phyloP scores from a whole-genome alignment of 2,329 filamentous ascomycete species.

The Stemphylium lycopersici region DNA sequence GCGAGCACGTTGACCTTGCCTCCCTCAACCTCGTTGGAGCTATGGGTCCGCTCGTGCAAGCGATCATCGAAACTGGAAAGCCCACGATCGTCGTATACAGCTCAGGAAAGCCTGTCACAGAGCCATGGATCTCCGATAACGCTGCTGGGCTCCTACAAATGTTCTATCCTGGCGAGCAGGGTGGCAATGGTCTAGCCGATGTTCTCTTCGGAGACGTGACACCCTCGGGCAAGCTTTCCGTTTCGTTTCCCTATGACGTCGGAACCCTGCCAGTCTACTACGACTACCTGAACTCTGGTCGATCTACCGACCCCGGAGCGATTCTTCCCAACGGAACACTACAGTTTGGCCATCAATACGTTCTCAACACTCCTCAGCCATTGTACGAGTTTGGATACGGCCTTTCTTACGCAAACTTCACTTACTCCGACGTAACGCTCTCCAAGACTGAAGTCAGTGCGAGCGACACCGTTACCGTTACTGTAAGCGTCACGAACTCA shows the following conservation, averaged over 20 bases:
- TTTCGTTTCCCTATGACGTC: constrained; percentile 71
- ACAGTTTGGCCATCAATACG: constrained; percentile 69
- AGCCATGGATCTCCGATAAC: constrained; percentile 71
- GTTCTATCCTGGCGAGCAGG: constrained; percentile 75
- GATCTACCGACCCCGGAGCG: constrained; percentile 59
- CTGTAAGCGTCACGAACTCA: constrained; percentile 67
- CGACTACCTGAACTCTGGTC: constrained; percentile 72
- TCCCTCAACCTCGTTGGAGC: constrained; percentile 72
- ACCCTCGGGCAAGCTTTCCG: constrained; percentile 69
- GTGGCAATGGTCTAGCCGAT: constrained; percentile 69
- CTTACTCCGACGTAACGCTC: constrained; percentile 61
- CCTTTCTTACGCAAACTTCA: constrained; percentile 68
- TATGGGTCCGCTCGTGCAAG: constrained; percentile 69
- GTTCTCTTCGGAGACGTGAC: constrained; percentile 67
- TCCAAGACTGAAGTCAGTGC: constrained; percentile 57
- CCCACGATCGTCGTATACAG: constrained; percentile 72
- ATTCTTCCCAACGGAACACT: constrained; percentile 65
- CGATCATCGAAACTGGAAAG: constrained; percentile 70
- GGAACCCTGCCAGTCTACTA: constrained; percentile 74
- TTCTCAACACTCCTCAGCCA: constrained; percentile 64
- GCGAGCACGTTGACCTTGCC: constrained; percentile 73
- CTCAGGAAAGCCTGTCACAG: constrained; percentile 74
- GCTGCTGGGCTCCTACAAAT: constrained; percentile 73
- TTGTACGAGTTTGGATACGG: constrained; percentile 73
- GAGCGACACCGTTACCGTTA: constrained; percentile 63